Evolutionary conservation across 1,139 yeast species (phyloP).

Genomic region (Pichia sp.): DNA sequence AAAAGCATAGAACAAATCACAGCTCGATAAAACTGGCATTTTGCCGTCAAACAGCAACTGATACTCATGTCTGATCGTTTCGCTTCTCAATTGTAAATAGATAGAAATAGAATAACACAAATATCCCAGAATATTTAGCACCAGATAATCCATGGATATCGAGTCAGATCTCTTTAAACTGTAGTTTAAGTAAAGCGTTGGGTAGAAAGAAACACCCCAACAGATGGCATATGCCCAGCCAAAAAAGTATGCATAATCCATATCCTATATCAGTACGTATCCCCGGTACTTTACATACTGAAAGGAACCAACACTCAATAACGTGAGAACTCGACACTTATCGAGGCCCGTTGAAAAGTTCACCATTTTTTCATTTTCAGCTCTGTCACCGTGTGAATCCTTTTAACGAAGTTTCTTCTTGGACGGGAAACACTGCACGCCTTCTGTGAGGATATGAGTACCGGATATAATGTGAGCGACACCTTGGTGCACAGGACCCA

Average conservation of each 20-base stretch:
- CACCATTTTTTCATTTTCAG: background rate
- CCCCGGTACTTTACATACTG: background rate
- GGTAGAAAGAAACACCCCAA: slow-evolving; percentile 39
- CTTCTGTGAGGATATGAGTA: too few relatives aligned
- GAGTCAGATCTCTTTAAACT: slow-evolving; percentile 33
- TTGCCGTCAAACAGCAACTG: slow-evolving; percentile 24
- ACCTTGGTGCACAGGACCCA: background rate
- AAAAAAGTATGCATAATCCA: slow-evolving; percentile 14
- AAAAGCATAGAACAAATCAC: slow-evolving; percentile 34
- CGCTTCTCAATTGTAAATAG: slow-evolving; percentile 30
- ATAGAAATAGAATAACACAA: slow-evolving; percentile 32
- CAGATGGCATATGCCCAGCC: slow-evolving; percentile 26
- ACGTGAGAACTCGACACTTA: background rate
- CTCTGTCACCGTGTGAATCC: background rate
- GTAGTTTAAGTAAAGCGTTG: slow-evolving; percentile 33
- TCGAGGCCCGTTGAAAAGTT: background rate
- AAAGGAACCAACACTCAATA: too few relatives aligned
- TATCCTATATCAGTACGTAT: background rate
- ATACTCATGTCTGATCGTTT: slow-evolving; percentile 32
- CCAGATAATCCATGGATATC: slow-evolving; percentile 35
- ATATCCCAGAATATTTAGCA: slow-evolving; percentile 37
- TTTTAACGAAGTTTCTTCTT: too few relatives aligned
- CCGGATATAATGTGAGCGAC: slow-evolving; percentile 1
- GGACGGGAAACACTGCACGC: too few relatives aligned
- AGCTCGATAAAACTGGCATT: slow-evolving; percentile 31